Percentiles rank a stretch among this genome's conserved stretches.
phyloP scores from a whole-genome alignment of 129 eudicot genomes.

The Tanacetum coccineum region DNA sequence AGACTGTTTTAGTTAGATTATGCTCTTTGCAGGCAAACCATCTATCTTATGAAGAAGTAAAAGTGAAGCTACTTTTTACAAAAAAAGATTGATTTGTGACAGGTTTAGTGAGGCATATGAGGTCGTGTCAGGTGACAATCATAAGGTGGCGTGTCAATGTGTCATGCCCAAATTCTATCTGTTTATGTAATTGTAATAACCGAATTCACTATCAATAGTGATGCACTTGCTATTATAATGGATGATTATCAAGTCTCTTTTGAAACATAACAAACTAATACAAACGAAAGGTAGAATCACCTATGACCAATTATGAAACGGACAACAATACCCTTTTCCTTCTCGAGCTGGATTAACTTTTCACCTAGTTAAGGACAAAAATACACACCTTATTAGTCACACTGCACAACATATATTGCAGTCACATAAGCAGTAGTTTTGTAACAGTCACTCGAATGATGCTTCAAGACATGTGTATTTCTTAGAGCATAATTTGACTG shows the following conservation, averaged over 20 bases:
- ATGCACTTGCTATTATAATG: no score
- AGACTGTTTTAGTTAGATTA: neutral
- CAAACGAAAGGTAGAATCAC: conserved; percentile 21
- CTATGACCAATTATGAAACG: conserved; percentile 81
- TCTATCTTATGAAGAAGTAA: no score
- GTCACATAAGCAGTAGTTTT: conserved; percentile 1
- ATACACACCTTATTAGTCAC: conserved; percentile 8
- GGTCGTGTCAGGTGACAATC: no score
- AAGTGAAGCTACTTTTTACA: no score
- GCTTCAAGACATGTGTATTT: conserved; percentile 8
- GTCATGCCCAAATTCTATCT: no score
- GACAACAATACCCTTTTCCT: conserved; percentile 67
- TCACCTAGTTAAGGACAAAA: conserved; percentile 39
- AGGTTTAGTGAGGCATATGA: no score
- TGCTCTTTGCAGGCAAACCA: neutral
- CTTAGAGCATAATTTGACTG: conserved; percentile 2
- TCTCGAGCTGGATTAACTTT: conserved; percentile 43
- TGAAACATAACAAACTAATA: neutral
- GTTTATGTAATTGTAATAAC: no score
- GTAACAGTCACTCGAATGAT: conserved; percentile 3
- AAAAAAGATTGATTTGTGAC: no score
- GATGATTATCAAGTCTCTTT: neutral
- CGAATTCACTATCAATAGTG: no score
- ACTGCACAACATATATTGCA: conserved; percentile 3
- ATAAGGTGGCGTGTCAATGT: no score